These are phyloP conservation scores for Leptodermis oblonga DNA, from an alignment of 257 asterid genomes.

Conservation along the genomic window DNA sequence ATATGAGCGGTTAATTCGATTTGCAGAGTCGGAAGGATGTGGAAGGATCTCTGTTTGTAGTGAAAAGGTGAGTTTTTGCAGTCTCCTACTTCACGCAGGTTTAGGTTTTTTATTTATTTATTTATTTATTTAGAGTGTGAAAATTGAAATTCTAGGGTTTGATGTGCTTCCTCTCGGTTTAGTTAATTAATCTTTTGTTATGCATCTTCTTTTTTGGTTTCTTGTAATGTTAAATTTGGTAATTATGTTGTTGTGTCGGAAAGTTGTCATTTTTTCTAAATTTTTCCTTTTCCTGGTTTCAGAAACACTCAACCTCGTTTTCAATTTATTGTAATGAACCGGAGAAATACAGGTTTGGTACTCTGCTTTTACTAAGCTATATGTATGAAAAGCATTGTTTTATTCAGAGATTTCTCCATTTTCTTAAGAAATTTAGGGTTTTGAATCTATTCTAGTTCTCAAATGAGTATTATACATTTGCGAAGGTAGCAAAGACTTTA, in stretches of 20 bases:
- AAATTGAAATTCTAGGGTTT: constrained; percentile 20
- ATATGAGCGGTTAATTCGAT: background rate
- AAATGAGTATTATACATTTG: background rate
- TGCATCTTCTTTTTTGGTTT: constrained; percentile 8
- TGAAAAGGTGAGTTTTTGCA: constrained; percentile 55
- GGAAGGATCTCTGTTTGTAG: constrained; percentile 89
- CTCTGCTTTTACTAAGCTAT: background rate
- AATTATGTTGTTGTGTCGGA: background rate
- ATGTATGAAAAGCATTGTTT: background rate
- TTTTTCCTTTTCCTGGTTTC: constrained; percentile 24
- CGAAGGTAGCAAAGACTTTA: background rate
- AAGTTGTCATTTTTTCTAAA: constrained; percentile 1
- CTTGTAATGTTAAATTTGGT: background rate
- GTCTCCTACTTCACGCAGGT: background rate
- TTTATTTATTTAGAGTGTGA: background rate
- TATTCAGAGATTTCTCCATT: background rate
- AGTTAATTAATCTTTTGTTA: background rate
- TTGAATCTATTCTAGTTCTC: background rate
- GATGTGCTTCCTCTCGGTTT: background rate
- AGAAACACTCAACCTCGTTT: constrained; percentile 83
- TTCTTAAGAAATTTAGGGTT: background rate
- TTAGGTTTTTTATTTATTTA: background rate
- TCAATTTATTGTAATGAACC: constrained; percentile 91
- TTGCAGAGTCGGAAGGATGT: constrained; percentile 90
- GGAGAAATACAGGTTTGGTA: constrained; percentile 66